Evolutionary conservation across 139 green algal species (phyloP).

Genomic region (Auxenochlorella protothecoides): DNA sequence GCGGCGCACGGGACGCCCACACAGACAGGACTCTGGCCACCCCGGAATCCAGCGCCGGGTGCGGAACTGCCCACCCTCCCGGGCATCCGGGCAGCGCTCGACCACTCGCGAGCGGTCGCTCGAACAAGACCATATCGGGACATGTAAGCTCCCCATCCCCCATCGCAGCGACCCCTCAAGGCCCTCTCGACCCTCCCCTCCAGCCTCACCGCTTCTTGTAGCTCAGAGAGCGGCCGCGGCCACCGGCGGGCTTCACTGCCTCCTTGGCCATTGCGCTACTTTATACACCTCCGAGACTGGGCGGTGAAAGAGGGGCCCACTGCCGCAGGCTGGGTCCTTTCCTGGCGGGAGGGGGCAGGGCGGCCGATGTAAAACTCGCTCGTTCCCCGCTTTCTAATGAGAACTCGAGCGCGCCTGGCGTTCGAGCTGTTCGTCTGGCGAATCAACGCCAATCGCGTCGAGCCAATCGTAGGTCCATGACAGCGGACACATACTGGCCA

Average conservation of each 20-base stretch:
- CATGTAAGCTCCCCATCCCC: neutral
- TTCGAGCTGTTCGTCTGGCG: no score
- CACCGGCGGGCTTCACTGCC: slow-evolving; percentile 38
- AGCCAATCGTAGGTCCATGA: no score
- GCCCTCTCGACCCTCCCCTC: no score
- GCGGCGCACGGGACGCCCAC: neutral
- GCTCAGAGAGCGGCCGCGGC: slow-evolving; percentile 41
- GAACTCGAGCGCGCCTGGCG: no score
- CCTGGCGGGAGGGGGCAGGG: no score
- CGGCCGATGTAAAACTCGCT: no score
- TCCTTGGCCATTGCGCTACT: slow-evolving; percentile 16
- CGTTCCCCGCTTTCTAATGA: no score
- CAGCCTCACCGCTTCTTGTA: slow-evolving; percentile 39
- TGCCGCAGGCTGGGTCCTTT: no score
- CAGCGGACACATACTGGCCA: no score
- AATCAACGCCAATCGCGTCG: neutral
- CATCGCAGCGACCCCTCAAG: neutral
- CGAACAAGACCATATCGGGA: no score
- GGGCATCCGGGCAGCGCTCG: neutral
- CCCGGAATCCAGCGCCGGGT: neutral
- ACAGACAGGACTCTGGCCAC: neutral
- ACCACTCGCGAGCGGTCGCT: no score
- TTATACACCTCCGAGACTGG: neutral
- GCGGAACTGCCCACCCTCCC: neutral
- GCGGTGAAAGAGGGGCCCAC: neutral